These are phyloP conservation scores for Eimeria brunetti DNA, from an alignment of 169 alveolate species.

Conservation along the genomic window DNA sequence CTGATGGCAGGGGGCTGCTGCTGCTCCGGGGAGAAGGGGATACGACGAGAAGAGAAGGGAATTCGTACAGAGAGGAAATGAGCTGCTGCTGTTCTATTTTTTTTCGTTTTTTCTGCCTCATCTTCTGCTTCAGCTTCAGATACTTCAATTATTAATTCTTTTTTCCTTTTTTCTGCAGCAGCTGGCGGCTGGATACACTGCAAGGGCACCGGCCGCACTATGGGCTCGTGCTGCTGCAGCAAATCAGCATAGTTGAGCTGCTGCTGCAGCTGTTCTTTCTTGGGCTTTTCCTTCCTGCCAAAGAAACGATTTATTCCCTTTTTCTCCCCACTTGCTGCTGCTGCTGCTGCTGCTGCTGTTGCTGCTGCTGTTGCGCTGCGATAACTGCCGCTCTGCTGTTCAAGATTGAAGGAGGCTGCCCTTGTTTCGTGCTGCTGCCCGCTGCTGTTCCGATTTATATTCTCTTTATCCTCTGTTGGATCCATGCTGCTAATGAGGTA, in stretches of 20 bases:
- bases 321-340: too few species aligned
- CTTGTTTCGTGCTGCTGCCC: not conserved
- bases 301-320: not conserved
- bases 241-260: not conserved
- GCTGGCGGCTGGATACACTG: not conserved
- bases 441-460: not conserved
- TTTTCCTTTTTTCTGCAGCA: not conserved
- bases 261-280: not conserved
- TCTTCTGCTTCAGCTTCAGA: not conserved
- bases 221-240: not conserved
- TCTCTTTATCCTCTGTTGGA: not conserved
- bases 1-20: not conserved
- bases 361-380: not conserved
- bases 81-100: not conserved
- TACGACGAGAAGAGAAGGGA: slow-evolving; percentile 24
- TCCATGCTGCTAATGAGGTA: not conserved
- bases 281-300: not conserved
- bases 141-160: not conserved
- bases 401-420: not conserved
- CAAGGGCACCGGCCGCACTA: slow-evolving; percentile 8
- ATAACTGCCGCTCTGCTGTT: not conserved
- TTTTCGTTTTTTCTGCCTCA: not conserved
- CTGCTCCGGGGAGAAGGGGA: not conserved
- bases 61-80: not conserved
- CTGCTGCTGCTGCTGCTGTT: too few species aligned